Evolutionary conservation across 257 asterid species (phyloP).

Genomic region (Gardenia jasminoides): DNA sequence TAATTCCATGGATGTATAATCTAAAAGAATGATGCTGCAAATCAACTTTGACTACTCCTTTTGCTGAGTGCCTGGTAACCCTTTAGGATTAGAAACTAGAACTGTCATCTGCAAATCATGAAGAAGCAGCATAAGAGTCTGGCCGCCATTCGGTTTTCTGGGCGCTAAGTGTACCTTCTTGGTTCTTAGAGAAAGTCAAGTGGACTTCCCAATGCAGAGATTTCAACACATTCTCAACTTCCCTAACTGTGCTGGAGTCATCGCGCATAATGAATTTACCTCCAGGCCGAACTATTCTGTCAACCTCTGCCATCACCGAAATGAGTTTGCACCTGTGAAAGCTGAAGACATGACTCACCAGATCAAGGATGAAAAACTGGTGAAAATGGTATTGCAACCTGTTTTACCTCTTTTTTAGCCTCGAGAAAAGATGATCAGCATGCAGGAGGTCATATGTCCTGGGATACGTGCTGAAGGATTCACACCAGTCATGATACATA

Average conservation of each 20-base stretch:
- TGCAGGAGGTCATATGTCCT: constrained; percentile 96
- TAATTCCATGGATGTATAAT: background rate
- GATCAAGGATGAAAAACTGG: background rate
- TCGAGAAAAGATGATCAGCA: constrained; percentile 90
- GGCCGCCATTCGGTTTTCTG: constrained; percentile 87
- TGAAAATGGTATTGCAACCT: constrained; percentile 14
- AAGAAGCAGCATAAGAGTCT: constrained; percentile 16
- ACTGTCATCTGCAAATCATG: background rate
- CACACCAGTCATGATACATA: constrained; percentile 95
- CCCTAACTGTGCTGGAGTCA: constrained; percentile 49
- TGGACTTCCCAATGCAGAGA: constrained; percentile 84
- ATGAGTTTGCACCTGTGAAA: constrained; percentile 61
- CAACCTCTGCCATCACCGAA: constrained; percentile 74
- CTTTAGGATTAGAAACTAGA: constrained; percentile 6
- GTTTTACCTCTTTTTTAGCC: constrained; percentile 59
- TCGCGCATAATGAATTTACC: constrained; percentile 88
- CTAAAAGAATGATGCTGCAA: background rate
- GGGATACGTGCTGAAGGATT: constrained; percentile 95
- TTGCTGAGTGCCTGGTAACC: background rate
- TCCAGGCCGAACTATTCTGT: constrained; percentile 85
- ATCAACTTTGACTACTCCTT: background rate
- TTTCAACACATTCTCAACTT: constrained; percentile 65
- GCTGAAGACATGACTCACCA: background rate
- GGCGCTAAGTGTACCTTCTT: constrained; percentile 73
- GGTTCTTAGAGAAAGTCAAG: constrained; percentile 71